Percentiles rank a stretch among this genome's conserved stretches.
phyloP scores from a whole-genome alignment of 2,329 filamentous ascomycete genomes.

The Tolypocladium nubicola region DNA sequence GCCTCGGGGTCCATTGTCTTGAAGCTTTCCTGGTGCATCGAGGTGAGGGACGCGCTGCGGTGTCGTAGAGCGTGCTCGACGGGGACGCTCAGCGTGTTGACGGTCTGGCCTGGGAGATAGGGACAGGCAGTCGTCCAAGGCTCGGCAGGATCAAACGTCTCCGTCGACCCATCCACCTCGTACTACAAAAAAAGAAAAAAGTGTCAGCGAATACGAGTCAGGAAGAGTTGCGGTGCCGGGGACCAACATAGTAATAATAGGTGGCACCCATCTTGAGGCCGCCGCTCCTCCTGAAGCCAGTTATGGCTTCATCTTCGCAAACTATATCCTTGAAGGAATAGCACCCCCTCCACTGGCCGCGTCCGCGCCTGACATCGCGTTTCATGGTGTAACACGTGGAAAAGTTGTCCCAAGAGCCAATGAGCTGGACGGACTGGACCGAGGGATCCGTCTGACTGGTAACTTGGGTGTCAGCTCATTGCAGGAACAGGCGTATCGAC shows the following conservation, averaged over 20 bases:
- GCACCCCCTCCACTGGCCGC: slow-evolving; percentile 76
- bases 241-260: slow-evolving; percentile 89
- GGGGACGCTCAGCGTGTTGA: slow-evolving; percentile 79
- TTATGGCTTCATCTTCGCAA: slow-evolving; percentile 57
- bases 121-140: slow-evolving; percentile 73
- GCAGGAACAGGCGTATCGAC: neutral
- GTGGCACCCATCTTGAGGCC: slow-evolving; percentile 86
- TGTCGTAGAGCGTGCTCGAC: slow-evolving; percentile 49
- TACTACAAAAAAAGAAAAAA: slow-evolving; percentile 46
- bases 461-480: slow-evolving; percentile 11
- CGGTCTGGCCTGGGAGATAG: slow-evolving; percentile 73
- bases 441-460: slow-evolving; percentile 48
- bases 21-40: slow-evolving; percentile 44
- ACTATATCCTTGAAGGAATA: slow-evolving; percentile 79
- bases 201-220: neutral
- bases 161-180: slow-evolving; percentile 66
- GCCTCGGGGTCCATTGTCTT: slow-evolving; percentile 71
- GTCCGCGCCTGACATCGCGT: slow-evolving; percentile 63
- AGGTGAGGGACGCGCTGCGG: slow-evolving; percentile 56
- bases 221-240: neutral
- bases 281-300: slow-evolving; percentile 48
- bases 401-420: slow-evolving; percentile 97
- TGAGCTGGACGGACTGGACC: slow-evolving; percentile 62
- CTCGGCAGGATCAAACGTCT: slow-evolving; percentile 62
- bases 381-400: slow-evolving; percentile 68